These are phyloP conservation scores for Irpex sp. DNA, from an alignment of 1,284 basidiomycete species.

Conservation along the genomic window DNA sequence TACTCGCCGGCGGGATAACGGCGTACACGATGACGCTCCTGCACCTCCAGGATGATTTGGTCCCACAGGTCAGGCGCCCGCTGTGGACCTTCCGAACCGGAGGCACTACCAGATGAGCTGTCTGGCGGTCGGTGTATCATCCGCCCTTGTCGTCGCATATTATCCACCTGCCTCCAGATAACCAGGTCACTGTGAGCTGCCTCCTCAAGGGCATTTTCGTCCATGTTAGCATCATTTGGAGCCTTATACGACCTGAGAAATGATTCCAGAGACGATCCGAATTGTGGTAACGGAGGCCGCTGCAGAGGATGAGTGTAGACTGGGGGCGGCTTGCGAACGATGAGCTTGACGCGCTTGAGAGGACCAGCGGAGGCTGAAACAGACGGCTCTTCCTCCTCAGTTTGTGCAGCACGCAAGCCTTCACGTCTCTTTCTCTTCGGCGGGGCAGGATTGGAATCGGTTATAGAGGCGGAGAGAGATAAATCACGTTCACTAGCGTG, in stretches of 20 bases:
- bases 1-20: slow-evolving; percentile 44
- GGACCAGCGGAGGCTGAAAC: slow-evolving; percentile 10
- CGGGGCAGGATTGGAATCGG: background rate
- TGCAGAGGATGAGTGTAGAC: slow-evolving; percentile 67
- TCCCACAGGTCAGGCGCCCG: slow-evolving; percentile 43
- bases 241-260: slow-evolving; percentile 61
- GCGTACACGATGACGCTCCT: slow-evolving; percentile 30
- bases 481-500: background rate
- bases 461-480: background rate
- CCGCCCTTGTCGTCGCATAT: slow-evolving; percentile 37
- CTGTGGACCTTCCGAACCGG: slow-evolving; percentile 7
- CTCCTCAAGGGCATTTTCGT: slow-evolving; percentile 37
- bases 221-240: slow-evolving; percentile 47
- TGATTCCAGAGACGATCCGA: slow-evolving; percentile 48
- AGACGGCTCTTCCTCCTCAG: background rate
- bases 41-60: slow-evolving; percentile 44
- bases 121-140: slow-evolving; percentile 22
- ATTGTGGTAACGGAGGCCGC: slow-evolving; percentile 47
- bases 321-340: slow-evolving; percentile 61
- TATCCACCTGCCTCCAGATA: slow-evolving; percentile 51
- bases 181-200: slow-evolving; percentile 47
- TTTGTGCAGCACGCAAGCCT: background rate
- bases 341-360: slow-evolving; percentile 61
- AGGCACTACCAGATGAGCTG: slow-evolving; percentile 9
- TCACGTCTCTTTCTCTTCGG: background rate